Conservation (phyloP, 2,329 filamentous ascomycete species). For the Ophiostoma tasmaniense region DNA sequence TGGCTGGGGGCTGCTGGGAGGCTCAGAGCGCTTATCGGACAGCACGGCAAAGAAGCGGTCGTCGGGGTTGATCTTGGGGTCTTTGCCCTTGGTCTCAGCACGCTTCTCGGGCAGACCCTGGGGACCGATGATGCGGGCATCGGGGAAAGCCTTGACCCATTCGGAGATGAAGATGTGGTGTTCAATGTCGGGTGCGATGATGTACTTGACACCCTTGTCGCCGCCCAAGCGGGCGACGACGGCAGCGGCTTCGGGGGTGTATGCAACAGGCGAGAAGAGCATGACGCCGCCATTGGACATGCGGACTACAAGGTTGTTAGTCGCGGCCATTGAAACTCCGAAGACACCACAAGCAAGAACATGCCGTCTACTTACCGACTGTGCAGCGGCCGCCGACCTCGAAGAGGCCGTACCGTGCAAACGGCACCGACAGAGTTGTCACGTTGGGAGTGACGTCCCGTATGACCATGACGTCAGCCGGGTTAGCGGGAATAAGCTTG, state of each 20-base stretch:
- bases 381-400: slow-evolving; percentile 84
- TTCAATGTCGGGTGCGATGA: slow-evolving; percentile 80
- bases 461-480: slow-evolving; percentile 81
- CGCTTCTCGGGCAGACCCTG: slow-evolving; percentile 81
- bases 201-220: slow-evolving; percentile 58
- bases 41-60: slow-evolving; percentile 61
- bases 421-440: slow-evolving; percentile 73
- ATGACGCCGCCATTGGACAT: slow-evolving; percentile 70
- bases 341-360: neutral
- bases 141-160: slow-evolving; percentile 73
- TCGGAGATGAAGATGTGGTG: slow-evolving; percentile 89
- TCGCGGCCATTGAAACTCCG: neutral
- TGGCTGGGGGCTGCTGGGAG: slow-evolving; percentile 33
- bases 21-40: slow-evolving; percentile 44
- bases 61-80: slow-evolving; percentile 43
- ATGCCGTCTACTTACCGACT: slow-evolving; percentile 42
- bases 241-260: slow-evolving; percentile 60
- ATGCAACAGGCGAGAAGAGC: slow-evolving; percentile 83
- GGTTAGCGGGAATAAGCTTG: slow-evolving; percentile 60
- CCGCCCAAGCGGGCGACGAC: slow-evolving; percentile 58
- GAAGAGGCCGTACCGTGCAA: slow-evolving; percentile 68
- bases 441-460: slow-evolving; percentile 73
- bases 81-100: slow-evolving; percentile 40
- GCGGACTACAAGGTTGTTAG: slow-evolving; percentile 42
- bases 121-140: slow-evolving; percentile 71